Evolutionary conservation across 1,139 yeast species (phyloP).

Genomic region (Yamadazyma dushanensis): DNA sequence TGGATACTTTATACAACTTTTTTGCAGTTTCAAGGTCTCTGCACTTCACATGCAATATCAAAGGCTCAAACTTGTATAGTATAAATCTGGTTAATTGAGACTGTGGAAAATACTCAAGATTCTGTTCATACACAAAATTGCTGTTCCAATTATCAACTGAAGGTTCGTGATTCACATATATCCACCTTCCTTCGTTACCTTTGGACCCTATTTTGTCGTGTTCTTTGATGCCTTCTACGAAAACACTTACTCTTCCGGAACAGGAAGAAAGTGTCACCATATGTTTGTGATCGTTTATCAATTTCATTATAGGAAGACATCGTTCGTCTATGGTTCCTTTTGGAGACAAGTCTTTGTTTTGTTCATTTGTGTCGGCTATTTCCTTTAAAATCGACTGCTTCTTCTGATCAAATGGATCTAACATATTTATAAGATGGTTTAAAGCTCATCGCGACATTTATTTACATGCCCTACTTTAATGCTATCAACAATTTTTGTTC

Average conservation of each 20-base stretch:
- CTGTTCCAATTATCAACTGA: slow-evolving; percentile 55
- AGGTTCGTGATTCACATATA: slow-evolving; percentile 75
- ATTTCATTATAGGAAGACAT: slow-evolving; percentile 68
- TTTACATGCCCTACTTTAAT: slow-evolving; percentile 34
- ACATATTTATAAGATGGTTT: slow-evolving; percentile 19
- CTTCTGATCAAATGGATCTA: slow-evolving; percentile 68
- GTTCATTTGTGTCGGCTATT: slow-evolving; percentile 43
- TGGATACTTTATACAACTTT: slow-evolving; percentile 65
- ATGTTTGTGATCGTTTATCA: slow-evolving; percentile 61
- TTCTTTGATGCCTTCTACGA: slow-evolving; percentile 60
- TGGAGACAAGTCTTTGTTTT: slow-evolving; percentile 70
- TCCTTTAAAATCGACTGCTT: slow-evolving; percentile 58
- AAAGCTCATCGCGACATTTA: slow-evolving; percentile 7
- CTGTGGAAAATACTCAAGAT: slow-evolving; percentile 10
- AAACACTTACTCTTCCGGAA: slow-evolving; percentile 83
- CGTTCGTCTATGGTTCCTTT: slow-evolving; percentile 77
- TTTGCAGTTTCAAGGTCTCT: slow-evolving; percentile 59
- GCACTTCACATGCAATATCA: slow-evolving; percentile 81
- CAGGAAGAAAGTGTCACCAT: slow-evolving; percentile 89
- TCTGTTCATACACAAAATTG: slow-evolving; percentile 25
- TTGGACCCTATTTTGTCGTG: slow-evolving; percentile 68
- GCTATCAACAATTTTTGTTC: slow-evolving; percentile 69
- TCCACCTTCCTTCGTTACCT: slow-evolving; percentile 82
- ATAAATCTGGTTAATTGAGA: slow-evolving; percentile 47
- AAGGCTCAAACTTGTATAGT: slow-evolving; percentile 78